Conservation (phyloP, 106 monocot genomes). For the Dactylorhiza incarnata region DNA sequence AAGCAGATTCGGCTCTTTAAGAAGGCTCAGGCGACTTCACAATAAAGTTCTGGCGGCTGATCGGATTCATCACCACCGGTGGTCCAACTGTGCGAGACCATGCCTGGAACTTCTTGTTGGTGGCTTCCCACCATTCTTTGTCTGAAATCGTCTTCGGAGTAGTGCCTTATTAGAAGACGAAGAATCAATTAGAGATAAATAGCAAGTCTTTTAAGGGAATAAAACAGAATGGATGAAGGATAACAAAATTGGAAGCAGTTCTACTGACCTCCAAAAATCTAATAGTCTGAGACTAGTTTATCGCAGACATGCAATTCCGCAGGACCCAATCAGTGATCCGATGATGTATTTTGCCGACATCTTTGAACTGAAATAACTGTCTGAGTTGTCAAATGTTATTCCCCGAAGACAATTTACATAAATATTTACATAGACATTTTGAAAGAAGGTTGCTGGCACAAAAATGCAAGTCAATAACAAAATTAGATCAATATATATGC, state of each 20-base stretch:
- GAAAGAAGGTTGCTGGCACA: background rate
- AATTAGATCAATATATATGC: background rate
- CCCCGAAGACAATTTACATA: too few species aligned
- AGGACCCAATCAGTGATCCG: conserved; percentile 5
- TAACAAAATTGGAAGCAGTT: background rate
- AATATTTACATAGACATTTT: background rate
- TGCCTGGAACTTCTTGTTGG: conserved; percentile 73
- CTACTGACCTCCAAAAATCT: conserved; percentile 20
- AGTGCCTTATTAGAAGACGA: conserved; percentile 24
- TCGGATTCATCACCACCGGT: too few species aligned
- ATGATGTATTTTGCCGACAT: conserved; percentile 10
- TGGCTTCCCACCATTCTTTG: conserved; percentile 67
- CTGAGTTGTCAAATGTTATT: too few species aligned
- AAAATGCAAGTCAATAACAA: background rate
- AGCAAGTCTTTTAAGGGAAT: background rate
- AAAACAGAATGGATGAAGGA: background rate
- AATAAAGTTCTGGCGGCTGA: too few species aligned
- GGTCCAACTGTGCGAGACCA: conserved; percentile 88
- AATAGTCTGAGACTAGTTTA: conserved; percentile 5
- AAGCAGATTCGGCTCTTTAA: too few species aligned
- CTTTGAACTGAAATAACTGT: too few species aligned
- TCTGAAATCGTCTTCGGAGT: conserved; percentile 45
- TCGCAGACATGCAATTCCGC: conserved; percentile 8
- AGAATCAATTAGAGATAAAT: background rate
- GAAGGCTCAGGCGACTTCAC: too few species aligned